A percentile compares a stretch with the other conserved stretches of the same genome.
Conservation (phyloP, 2,329 filamentous ascomycete genomes). For the Phialemonium atrogriseum region DNA sequence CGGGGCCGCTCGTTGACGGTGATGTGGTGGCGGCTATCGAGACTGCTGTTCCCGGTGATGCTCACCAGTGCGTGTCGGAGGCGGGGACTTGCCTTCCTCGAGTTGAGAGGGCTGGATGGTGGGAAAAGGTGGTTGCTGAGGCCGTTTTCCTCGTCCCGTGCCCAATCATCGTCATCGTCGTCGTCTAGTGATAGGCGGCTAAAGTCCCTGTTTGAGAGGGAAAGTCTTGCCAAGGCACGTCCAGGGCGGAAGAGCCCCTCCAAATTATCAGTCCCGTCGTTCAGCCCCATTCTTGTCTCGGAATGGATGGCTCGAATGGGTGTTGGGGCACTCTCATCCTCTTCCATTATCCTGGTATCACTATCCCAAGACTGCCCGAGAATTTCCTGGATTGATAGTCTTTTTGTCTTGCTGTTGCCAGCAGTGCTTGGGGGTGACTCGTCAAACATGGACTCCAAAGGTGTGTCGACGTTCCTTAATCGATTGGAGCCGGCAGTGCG, state of each 20-base stretch:
- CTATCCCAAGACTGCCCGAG: conserved; percentile 46
- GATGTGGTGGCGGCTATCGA: conserved; percentile 24
- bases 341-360: conserved; percentile 51
- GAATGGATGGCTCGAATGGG: conserved; percentile 33
- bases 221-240: neutral
- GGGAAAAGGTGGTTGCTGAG: conserved; percentile 50
- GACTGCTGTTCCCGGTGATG: conserved; percentile 38
- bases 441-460: conserved; percentile 73
- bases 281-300: conserved; percentile 4
- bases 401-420: conserved; percentile 42
- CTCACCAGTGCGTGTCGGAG: conserved; percentile 45
- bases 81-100: conserved; percentile 42
- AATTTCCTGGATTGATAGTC: conserved; percentile 52
- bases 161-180: conserved; percentile 58
- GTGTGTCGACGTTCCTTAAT: conserved; percentile 58
- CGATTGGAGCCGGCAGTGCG: conserved; percentile 63
- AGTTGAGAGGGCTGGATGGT: conserved; percentile 46
- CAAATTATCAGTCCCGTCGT: too few relatives aligned
- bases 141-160: conserved; percentile 45
- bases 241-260: too few relatives aligned
- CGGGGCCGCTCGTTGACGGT: conserved; percentile 40
- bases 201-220: conserved; percentile 24
- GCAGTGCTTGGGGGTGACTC: conserved; percentile 60
- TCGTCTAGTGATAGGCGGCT: conserved; percentile 50
- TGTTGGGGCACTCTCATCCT: conserved; percentile 49